Evolutionary conservation across 1,139 yeast species (phyloP), one percentile per base, ranked within the genome.

Genomic region (Suhomyces wounanorum): DNA sequence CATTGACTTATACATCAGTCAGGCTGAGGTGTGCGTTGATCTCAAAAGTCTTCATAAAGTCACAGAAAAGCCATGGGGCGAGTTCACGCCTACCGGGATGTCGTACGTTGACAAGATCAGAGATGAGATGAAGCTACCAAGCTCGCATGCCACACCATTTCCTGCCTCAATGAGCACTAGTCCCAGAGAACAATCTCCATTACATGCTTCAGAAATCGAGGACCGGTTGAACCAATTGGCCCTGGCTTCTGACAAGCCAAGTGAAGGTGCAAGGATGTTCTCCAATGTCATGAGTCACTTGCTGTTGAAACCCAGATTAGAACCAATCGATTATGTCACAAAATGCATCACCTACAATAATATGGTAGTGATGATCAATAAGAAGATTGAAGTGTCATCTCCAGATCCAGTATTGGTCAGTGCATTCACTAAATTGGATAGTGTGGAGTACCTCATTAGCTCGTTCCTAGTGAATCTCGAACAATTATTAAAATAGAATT

Each of bases 381-480:
- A 67, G 53, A 77, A 77, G 54, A 67, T 76, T 28, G 81, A 77
- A 55, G 80, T 76, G 0, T 66, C 72, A 31, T 65, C 73, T 2
- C 75, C 79, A 0, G 81, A 77, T 55, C 81, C 81, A 2, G 69
- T 76, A 3, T 60, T 77, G 51, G 69, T 75, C 40, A 73, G 79
- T 58, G 75, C 74, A 0, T 74, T 71, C 53, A 75, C 80, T 1
- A 77, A 77, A 56, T 64, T 77, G 50, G 80, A 76, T 51, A 65
- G 75, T 44, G 66, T 76, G 37, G 81, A 75, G 60, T 71, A 74
- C 53, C 60, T 75, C 55, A 64, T 74, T 16, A 60, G 72, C 45
- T 62, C 66, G 40, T 58, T 57, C 26, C 51, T 58, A 13, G 57
- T 48, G 9, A 59, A 57, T 42, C 51, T 58, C 30, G 50, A 52